Percentiles rank a stretch among this genome's conserved stretches.
phyloP scores from a whole-genome alignment of 1,284 basidiomycete species.

The Cutaneotrichosporon sp. region DNA sequence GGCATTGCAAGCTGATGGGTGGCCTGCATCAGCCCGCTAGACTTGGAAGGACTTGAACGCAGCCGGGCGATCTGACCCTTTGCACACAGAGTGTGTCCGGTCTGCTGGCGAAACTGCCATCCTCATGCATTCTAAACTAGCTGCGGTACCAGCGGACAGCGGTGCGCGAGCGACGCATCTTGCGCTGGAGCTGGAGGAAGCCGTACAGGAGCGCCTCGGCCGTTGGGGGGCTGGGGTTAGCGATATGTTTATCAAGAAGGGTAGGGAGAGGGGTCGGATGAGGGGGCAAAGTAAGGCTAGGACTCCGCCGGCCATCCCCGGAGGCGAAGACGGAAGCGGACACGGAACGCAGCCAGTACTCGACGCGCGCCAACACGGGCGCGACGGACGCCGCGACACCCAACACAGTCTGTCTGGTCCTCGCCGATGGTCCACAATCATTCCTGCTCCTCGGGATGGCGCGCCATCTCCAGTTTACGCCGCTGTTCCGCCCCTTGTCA shows the following conservation, averaged over 20 bases:
- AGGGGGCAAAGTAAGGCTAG: background rate
- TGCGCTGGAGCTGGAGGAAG: slow-evolving; percentile 94
- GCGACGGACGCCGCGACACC: no score
- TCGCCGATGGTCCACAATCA: no score
- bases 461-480: no score
- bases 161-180: slow-evolving; percentile 90
- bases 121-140: slow-evolving; percentile 27
- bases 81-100: no score
- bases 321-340: background rate
- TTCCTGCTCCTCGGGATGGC: no score
- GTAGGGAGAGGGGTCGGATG: background rate
- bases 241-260: background rate
- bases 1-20: no score
- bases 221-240: slow-evolving; percentile 56
- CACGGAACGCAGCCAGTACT: no score
- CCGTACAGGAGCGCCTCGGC: slow-evolving; percentile 93
- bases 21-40: no score
- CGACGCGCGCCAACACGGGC: no score
- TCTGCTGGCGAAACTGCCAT: background rate
- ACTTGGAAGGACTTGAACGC: no score
- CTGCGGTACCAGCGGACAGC: slow-evolving; percentile 77
- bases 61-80: no score
- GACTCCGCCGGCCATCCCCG: background rate
- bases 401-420: no score
- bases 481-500: background rate